Evolutionary conservation across 768 basidiomycete species (phyloP).

Genomic region (Tulasnella sp.): DNA sequence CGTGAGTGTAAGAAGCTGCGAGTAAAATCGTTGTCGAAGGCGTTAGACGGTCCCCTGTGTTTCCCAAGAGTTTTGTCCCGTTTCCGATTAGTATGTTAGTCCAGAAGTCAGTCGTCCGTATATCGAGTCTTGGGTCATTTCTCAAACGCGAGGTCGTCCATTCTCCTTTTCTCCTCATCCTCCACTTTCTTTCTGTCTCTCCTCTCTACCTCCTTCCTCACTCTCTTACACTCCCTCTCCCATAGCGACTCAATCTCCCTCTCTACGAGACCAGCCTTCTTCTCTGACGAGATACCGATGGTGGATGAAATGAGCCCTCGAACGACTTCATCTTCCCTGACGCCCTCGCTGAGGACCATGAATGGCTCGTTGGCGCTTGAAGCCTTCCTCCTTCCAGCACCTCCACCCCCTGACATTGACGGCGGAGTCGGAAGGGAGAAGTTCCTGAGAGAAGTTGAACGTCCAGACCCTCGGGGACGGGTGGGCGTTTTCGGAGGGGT

Average conservation of each 20-base stretch:
- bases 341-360: not conserved
- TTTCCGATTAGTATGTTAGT: too few relatives aligned
- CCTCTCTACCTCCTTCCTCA: conserved; percentile 12
- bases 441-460: not conserved
- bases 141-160: conserved; percentile 4
- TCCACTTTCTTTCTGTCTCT: conserved; percentile 7
- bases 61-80: too few relatives aligned
- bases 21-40: too few relatives aligned
- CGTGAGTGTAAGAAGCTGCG: too few relatives aligned
- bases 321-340: conserved; percentile 16
- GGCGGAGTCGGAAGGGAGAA: conserved; percentile 1
- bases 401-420: not conserved
- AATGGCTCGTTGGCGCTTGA: not conserved
- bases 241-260: conserved; percentile 10
- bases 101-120: too few relatives aligned
- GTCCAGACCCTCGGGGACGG: not conserved
- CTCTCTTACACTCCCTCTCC: conserved; percentile 9
- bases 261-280: conserved; percentile 6
- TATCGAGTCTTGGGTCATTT: too few relatives aligned
- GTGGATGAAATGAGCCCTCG: conserved; percentile 1
- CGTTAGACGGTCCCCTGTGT: too few relatives aligned
- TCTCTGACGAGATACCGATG: not conserved
- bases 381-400: not conserved
- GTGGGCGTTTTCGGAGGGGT: conserved; percentile 7
- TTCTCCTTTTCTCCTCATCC: not conserved